These are phyloP conservation scores for Botrytis squamosa DNA, from an alignment of 2,329 filamentous ascomycete genomes.

Conservation along the genomic window DNA sequence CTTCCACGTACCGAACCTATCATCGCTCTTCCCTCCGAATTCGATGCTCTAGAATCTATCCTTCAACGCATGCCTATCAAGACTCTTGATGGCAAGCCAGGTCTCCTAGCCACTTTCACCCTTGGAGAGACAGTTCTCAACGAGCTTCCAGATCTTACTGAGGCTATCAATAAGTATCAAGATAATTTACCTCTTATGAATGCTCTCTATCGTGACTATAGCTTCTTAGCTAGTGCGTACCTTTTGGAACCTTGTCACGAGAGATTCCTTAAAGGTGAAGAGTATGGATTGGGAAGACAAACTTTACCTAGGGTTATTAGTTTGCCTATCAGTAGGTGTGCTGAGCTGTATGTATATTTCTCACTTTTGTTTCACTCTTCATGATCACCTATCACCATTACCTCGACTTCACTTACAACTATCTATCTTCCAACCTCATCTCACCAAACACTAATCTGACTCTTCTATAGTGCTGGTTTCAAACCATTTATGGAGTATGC, in stretches of 20 bases:
- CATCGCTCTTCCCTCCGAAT: constrained; percentile 66
- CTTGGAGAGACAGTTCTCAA: constrained; percentile 72
- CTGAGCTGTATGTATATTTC: constrained; percentile 70
- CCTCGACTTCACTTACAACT: constrained; percentile 10
- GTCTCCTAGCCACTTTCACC: constrained; percentile 70
- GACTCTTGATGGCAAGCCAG: constrained; percentile 69
- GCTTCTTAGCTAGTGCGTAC: constrained; percentile 85
- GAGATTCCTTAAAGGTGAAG: constrained; percentile 65
- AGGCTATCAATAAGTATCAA: constrained; percentile 68
- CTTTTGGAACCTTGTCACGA: constrained; percentile 89
- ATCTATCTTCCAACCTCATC: neutral
- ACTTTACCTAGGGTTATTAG: constrained; percentile 71
- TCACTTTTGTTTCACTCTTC: neutral
- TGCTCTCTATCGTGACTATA: constrained; percentile 87
- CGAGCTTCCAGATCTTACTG: constrained; percentile 76
- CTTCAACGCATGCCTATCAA: constrained; percentile 77
- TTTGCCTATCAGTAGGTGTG: constrained; percentile 79
- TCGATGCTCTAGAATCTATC: constrained; percentile 69
- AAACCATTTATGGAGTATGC: constrained; percentile 91
- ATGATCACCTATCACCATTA: neutral
- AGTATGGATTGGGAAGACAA: constrained; percentile 76
- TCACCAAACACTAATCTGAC: neutral
- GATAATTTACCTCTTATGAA: constrained; percentile 77
- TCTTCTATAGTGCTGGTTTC: constrained; percentile 59
- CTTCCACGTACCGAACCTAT: constrained; percentile 66